Evolutionary conservation across 1,139 yeast species (phyloP), one percentile per base, ranked within the genome.

Genomic region (Yamadazyma atmosphaerica): DNA sequence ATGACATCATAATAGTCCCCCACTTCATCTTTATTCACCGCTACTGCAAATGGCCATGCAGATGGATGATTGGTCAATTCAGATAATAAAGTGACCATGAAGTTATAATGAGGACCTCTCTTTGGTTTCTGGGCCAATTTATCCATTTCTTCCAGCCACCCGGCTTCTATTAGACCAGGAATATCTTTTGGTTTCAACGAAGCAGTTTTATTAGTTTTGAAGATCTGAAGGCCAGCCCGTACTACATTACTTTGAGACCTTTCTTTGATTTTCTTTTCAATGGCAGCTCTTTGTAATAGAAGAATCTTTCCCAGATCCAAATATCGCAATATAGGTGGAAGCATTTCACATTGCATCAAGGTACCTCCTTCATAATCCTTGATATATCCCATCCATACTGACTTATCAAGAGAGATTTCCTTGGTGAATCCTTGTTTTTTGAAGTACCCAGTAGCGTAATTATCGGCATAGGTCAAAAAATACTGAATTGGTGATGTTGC

Each of bases 321-420:
- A 60, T 94, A 92, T 46, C 98, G 76, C 34, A 72, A 50, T 40
- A 86, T 82, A 33, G 79, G 68, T 0, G 98, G 97, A 38, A 92
- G 69, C 96, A 90, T 90, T 1, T 92, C 70, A 58, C 98, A 94
- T 63, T 94, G 98, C 98, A 92, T 92, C 44, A 92, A 69, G 0
- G 98, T 94, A 52, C 98, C 98, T 26, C 99, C 99, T 66, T 92
- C 99, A 61, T 92, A 92, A 68, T 92, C 98, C 63, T 94, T 92
- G 56, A 92, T 92, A 61, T 92, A 92, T 5, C 99, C 99, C 94
- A 89, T 88, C 99, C 99, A 92, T 27, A 84, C 75, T 32, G 82
- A 79, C 51, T 83, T 85, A 36, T 90, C 94, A 36, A 92, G 72
- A 4, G 96, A 77, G 33, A 92, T 86, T 46, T 92, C 98, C 58